Conservation (phyloP, 75 land plant species). For the Chamaecyparis obtusa region DNA sequence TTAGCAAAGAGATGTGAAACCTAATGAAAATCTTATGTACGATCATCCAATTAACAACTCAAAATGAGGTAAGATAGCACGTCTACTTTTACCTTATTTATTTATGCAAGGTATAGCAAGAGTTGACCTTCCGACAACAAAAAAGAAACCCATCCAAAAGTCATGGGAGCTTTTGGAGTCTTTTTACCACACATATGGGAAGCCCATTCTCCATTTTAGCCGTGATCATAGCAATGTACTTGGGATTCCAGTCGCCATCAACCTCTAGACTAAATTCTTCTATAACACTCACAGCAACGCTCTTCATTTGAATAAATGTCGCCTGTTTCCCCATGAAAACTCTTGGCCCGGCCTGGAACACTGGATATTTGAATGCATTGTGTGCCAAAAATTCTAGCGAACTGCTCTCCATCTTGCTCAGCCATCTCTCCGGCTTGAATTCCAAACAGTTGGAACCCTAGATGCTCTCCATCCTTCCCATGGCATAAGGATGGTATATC, state of each 20-base stretch:
- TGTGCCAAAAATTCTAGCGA: conserved; percentile 8
- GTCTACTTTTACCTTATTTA: no score
- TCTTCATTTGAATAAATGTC: conserved; percentile 38
- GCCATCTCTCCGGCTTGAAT: conserved; percentile 40
- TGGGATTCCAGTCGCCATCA: background rate
- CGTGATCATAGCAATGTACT: background rate
- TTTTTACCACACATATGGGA: background rate
- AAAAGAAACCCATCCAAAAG: background rate
- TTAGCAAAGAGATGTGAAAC: no score
- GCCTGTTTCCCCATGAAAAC: conserved; percentile 34
- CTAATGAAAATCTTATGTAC: no score
- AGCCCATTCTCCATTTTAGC: background rate
- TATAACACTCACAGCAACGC: conserved; percentile 23
- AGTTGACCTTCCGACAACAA: no score
- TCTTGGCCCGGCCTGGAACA: conserved; percentile 40
- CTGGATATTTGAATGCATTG: conserved; percentile 24
- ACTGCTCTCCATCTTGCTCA: conserved; percentile 9
- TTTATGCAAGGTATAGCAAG: no score
- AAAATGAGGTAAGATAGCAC: no score
- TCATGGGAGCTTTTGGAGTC: background rate
- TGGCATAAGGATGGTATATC: conserved; percentile 29
- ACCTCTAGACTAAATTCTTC: conserved; percentile 13
- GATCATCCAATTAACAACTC: no score
- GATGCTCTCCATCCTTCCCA: conserved; percentile 48
- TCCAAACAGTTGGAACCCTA: conserved; percentile 52